Evolutionary conservation across 768 basidiomycete genomes (phyloP), one percentile per base, ranked within the genome.

Genomic region (Lentinula aciculospora): DNA sequence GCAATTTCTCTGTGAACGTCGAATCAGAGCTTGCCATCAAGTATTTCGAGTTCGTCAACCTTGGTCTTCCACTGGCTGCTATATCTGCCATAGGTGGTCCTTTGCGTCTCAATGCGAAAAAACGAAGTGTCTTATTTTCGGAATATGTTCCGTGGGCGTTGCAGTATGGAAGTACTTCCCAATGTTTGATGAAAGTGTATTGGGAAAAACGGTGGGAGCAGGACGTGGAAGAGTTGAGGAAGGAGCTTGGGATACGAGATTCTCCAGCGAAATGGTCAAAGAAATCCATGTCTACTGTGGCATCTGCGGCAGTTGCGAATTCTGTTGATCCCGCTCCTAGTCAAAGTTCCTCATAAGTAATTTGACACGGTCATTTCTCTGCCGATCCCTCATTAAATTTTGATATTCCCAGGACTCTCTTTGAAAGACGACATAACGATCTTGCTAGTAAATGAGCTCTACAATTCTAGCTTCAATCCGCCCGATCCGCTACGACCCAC

Each of bases 131-230:
- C 28, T 76, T 94, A 40, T 84, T 89, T 69, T 73, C 77, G 10
- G 93, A 97, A 68, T 97, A 90, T 69, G 83, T 94, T 8, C 89
- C 93, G 0, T 98, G 96, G 96, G 95, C 94, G 12, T 70, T 97
- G 60, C 83, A 83, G 62, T 92, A 88, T 58, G 97, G 95, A 1
- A 80, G 84, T 27, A 81, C 76, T 60, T 83, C 89, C 1, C 78
- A 76, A 64, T 89, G 86, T 66, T 70, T 98, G 59, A 89, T 98
- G 53, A 88, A 88, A 1, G 87, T 98, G 1, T 95, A 95, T 66
- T 98, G 97, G 96, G 97, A 98, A 72, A 80, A 93, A 70, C 75
- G 94, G 54, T 98, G 95, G 96, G 83, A 83, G 53, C 85, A 92
- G 71, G 79, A 89, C 60, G 70, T 96, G 1, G 84, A 82, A 1